Evolutionary conservation across 768 basidiomycete species (phyloP).

Genomic region (Boletus pseudo-olivaceus): DNA sequence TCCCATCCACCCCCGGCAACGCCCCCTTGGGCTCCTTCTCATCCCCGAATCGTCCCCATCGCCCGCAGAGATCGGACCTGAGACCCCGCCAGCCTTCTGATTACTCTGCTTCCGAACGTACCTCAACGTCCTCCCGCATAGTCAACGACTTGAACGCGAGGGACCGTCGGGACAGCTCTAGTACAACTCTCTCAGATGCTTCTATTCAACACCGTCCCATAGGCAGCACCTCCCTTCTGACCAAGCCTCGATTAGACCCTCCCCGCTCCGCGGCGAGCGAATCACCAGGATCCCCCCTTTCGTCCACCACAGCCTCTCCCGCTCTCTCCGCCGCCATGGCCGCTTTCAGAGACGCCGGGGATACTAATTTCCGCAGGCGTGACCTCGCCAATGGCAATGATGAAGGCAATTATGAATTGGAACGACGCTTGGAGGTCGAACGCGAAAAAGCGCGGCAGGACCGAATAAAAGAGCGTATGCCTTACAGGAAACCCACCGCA

Average conservation of each 20-base stretch:
- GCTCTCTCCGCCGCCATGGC: constrained; percentile 56
- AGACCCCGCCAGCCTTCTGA: constrained; percentile 53
- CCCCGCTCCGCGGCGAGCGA: constrained; percentile 15
- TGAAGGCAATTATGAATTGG: constrained; percentile 54
- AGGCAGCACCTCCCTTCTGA: constrained; percentile 20
- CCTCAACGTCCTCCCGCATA: constrained; percentile 42
- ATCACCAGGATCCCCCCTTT: constrained; percentile 15
- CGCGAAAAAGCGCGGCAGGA: constrained; percentile 64
- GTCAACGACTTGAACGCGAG: constrained; percentile 26
- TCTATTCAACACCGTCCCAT: constrained; percentile 34
- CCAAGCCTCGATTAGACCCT: constrained; percentile 17
- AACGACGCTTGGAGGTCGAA: constrained; percentile 58
- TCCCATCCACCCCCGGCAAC: constrained; percentile 53
- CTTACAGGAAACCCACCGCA: constrained; percentile 50
- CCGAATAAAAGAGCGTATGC: constrained; percentile 64
- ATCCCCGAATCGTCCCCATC: constrained; percentile 50
- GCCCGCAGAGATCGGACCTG: constrained; percentile 67
- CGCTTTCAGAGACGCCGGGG: constrained; percentile 61
- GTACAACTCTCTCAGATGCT: constrained; percentile 46
- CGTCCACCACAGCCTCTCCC: constrained; percentile 40
- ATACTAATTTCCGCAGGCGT: constrained; percentile 48
- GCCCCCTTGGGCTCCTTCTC: constrained; percentile 32
- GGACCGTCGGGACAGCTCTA: constrained; percentile 49
- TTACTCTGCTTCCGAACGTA: constrained; percentile 47
- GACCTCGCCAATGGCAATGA: constrained; percentile 50